phyloP scores from a whole-genome alignment of 306 rosid genomes.

The Trifolium repens region DNA sequence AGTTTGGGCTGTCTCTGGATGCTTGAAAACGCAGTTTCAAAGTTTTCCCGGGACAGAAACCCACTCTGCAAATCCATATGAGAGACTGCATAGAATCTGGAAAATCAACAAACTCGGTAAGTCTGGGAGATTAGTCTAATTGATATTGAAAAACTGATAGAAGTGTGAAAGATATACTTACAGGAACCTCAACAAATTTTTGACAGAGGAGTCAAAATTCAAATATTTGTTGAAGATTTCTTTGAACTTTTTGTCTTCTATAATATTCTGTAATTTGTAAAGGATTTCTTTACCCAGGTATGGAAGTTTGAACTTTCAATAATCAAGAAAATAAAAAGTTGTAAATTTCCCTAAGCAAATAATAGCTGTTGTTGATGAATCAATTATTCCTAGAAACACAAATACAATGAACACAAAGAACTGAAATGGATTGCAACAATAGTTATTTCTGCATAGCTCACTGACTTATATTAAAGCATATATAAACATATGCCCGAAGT shows the following conservation, averaged over 20 bases:
- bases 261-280: constrained; percentile 71
- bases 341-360: constrained; percentile 6
- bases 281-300: constrained; percentile 53
- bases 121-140: constrained; percentile 37
- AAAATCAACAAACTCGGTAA: constrained; percentile 39
- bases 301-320: constrained; percentile 28
- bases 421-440: constrained; percentile 28
- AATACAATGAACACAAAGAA: constrained; percentile 9
- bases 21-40: constrained; percentile 69
- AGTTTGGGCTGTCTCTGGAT: constrained; percentile 79
- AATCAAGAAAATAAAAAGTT: constrained; percentile 22
- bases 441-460: constrained; percentile 34
- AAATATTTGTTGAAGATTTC: constrained; percentile 54
- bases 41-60: constrained; percentile 63
- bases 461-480: constrained; percentile 1
- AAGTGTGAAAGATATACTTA: constrained; percentile 55
- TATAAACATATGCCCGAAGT: constrained; percentile 8
- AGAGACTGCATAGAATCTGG: constrained; percentile 81
- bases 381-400: constrained; percentile 13
- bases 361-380: constrained; percentile 24
- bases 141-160: constrained; percentile 21
- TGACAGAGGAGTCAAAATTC: constrained; percentile 64
- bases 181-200: constrained; percentile 74
- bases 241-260: constrained; percentile 68
- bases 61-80: constrained; percentile 77